Percentiles rank a stretch among this genome's conserved stretches.
Conservation (phyloP, 2,329 filamentous ascomycete genomes). For the Onygenales sp. region DNA sequence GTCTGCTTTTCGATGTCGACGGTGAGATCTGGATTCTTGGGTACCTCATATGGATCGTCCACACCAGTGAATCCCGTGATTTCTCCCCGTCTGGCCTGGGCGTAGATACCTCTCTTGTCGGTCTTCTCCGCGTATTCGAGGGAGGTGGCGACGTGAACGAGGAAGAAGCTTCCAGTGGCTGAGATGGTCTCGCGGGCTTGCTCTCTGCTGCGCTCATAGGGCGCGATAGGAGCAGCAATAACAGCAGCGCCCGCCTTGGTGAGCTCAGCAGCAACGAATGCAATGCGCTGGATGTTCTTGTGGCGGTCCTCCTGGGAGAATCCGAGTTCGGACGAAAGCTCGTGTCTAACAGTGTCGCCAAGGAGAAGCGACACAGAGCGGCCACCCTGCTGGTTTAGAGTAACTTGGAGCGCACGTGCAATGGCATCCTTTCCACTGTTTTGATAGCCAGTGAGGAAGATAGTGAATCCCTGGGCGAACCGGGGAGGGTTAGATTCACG, state of each 20-base stretch:
- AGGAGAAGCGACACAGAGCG: constrained; percentile 89
- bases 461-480: constrained; percentile 87
- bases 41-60: constrained; percentile 90
- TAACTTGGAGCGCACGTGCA: constrained; percentile 89
- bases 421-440: constrained; percentile 97
- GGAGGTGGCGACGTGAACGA: constrained; percentile 87
- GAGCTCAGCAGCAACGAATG: constrained; percentile 90
- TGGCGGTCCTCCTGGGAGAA: constrained; percentile 89
- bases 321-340: constrained; percentile 89
- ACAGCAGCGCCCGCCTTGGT: constrained; percentile 88
- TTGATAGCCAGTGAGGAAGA: constrained; percentile 94
- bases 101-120: constrained; percentile 85
- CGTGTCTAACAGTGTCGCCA: constrained; percentile 86
- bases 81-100: constrained; percentile 71
- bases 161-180: constrained; percentile 82
- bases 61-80: constrained; percentile 98
- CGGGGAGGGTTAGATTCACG: constrained; percentile 93
- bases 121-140: constrained; percentile 92
- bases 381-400: constrained; percentile 94
- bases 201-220: constrained; percentile 69
- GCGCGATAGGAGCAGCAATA: constrained; percentile 92
- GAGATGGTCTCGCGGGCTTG: constrained; percentile 70
- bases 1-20: constrained; percentile 80
- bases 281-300: constrained; percentile 91
- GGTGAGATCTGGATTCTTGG: constrained; percentile 68